Percentiles rank a stretch among this genome's conserved stretches.
Evolutionary conservation across 345 rosid species (phyloP).

Genomic region (Salix dunnii): DNA sequence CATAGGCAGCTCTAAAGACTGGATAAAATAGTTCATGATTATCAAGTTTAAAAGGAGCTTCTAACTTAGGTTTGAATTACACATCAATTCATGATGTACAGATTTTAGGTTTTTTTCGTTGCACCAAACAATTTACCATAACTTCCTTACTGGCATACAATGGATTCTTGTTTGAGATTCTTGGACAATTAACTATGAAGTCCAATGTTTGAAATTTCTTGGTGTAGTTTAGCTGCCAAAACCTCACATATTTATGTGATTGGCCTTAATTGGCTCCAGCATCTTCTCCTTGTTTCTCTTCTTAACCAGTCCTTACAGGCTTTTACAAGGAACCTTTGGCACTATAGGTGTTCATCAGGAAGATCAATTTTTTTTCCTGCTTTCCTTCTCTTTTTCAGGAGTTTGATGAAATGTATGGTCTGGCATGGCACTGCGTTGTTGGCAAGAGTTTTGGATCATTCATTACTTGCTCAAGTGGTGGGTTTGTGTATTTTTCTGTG

Average conservation of each 20-base stretch:
- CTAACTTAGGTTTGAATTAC: not conserved
- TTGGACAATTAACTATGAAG: not conserved
- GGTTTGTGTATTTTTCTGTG: constrained; percentile 38
- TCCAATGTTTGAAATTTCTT: not conserved
- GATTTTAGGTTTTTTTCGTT: not conserved
- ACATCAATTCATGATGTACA: not conserved
- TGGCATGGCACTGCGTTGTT: constrained; percentile 55
- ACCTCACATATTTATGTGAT: not conserved
- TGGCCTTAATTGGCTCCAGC: not conserved
- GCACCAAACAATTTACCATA: not conserved
- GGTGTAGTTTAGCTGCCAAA: not conserved
- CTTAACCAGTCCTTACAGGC: not conserved
- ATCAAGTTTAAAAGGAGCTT: not conserved
- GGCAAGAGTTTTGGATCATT: constrained; percentile 46
- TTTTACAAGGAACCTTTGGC: not conserved
- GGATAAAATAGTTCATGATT: not conserved
- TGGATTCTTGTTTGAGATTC: not conserved
- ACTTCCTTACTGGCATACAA: not conserved
- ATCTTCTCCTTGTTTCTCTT: not conserved
- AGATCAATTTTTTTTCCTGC: not conserved
- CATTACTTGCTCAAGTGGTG: constrained; percentile 41
- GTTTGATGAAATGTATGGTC: constrained; percentile 34
- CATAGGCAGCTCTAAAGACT: not conserved
- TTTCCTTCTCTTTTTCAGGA: constrained; percentile 20
- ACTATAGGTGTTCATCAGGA: not conserved